phyloP scores from a whole-genome alignment of 2,329 filamentous ascomycete species.

The Colletotrichum viniferum region DNA sequence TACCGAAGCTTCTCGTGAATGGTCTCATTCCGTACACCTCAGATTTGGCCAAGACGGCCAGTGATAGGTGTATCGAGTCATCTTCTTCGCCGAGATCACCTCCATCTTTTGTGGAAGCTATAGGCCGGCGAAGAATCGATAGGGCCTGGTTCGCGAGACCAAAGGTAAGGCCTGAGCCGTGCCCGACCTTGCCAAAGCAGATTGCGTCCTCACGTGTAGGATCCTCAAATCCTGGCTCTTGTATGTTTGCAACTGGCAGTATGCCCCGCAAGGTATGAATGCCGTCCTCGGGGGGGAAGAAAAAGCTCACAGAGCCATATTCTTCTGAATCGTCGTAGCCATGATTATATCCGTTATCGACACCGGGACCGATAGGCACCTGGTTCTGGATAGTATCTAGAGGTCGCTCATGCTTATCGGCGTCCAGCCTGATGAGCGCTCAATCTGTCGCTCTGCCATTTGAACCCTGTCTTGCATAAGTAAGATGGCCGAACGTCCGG shows the following conservation, averaged over 20 bases:
- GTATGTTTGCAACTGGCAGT: neutral
- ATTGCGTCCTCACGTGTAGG: neutral
- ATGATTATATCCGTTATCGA: neutral
- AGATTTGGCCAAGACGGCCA: neutral
- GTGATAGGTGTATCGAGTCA: neutral
- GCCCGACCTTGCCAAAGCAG: neutral
- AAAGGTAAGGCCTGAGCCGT: neutral
- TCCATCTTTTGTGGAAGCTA: neutral
- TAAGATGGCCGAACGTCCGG: neutral
- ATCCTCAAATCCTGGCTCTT: neutral
- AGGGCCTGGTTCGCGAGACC: neutral
- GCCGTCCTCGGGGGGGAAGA: neutral
- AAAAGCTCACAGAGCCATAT: neutral
- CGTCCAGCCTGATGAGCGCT: neutral
- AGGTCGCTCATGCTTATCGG: neutral
- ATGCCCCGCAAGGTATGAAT: neutral
- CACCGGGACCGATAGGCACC: neutral
- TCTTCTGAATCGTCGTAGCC: neutral
- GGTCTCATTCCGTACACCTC: no score
- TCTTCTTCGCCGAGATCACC: neutral
- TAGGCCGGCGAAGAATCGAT: neutral
- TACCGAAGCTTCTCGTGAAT: neutral
- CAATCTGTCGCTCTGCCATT: neutral
- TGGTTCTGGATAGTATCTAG: neutral
- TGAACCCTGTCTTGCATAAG: neutral